A percentile compares a stretch with the other conserved stretches of the same genome.
phyloP scores from a whole-genome alignment of 352 stramenopile species.

The Phytophthora crassamura region DNA sequence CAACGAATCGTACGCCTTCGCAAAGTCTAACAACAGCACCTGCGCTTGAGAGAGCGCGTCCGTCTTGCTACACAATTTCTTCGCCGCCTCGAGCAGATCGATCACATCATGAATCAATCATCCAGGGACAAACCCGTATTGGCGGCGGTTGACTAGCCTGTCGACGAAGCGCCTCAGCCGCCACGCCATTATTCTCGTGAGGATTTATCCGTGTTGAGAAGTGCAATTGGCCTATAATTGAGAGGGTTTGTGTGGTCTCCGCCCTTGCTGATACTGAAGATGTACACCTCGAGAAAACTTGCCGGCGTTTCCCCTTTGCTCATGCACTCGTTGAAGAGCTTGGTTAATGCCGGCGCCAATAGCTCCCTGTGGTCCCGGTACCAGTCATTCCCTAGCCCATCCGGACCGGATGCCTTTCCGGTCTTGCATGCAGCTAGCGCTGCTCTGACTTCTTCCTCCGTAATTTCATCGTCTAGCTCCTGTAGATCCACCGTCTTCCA shows the following conservation, averaged over 20 bases:
- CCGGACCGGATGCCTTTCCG: too few relatives aligned
- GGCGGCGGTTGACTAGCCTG: background rate
- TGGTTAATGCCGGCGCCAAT: too few relatives aligned
- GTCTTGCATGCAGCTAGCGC: too few relatives aligned
- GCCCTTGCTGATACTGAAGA: slow-evolving; percentile 12
- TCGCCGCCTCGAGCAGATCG: background rate
- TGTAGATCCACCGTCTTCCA: too few relatives aligned
- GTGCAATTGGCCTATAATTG: slow-evolving; percentile 5
- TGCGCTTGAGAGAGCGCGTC: background rate
- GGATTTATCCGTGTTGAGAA: too few relatives aligned
- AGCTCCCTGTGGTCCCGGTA: too few relatives aligned
- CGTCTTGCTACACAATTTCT: background rate
- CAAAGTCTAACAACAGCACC: slow-evolving; percentile 9
- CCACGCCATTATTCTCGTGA: background rate
- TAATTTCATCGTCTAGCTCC: too few relatives aligned
- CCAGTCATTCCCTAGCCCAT: too few relatives aligned
- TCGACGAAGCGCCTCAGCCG: background rate
- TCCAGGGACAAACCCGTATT: slow-evolving; percentile 3
- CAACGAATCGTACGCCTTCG: slow-evolving; percentile 6
- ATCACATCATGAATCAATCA: slow-evolving; percentile 3
- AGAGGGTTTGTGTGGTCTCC: background rate
- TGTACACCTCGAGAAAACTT: background rate
- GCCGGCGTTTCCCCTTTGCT: background rate
- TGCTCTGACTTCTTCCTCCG: too few relatives aligned
- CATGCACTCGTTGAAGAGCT: background rate